These are phyloP conservation scores for Geosmithia putterillii DNA, from an alignment of 2,329 filamentous ascomycete species.

Conservation along the genomic window DNA sequence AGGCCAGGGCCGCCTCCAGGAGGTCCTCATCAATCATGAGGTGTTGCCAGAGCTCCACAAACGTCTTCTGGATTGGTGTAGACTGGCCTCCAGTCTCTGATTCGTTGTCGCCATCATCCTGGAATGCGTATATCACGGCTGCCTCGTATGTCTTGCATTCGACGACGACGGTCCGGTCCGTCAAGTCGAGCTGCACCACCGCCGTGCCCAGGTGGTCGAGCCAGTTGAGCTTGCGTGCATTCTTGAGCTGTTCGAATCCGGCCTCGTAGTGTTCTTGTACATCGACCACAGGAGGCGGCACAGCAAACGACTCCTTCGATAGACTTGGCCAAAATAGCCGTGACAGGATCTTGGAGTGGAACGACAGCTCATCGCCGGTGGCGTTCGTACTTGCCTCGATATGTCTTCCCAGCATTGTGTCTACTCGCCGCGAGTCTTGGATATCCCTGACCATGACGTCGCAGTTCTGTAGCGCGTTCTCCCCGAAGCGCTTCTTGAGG, in stretches of 20 bases:
- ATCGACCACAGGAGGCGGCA: slow-evolving; percentile 45
- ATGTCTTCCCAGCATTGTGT: slow-evolving; percentile 48
- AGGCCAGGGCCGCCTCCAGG: slow-evolving; percentile 52
- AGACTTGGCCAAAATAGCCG: slow-evolving; percentile 88
- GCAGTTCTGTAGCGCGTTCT: slow-evolving; percentile 75
- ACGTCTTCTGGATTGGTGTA: slow-evolving; percentile 24
- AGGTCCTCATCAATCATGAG: slow-evolving; percentile 67
- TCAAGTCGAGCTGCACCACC: slow-evolving; percentile 67
- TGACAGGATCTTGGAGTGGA: slow-evolving; percentile 78
- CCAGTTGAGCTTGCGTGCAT: slow-evolving; percentile 80
- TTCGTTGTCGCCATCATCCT: slow-evolving; percentile 14
- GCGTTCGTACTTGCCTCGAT: slow-evolving; percentile 7
- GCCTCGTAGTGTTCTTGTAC: slow-evolving; percentile 60
- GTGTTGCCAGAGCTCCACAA: slow-evolving; percentile 40
- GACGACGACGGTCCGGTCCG: slow-evolving; percentile 63
- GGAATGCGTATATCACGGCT: slow-evolving; percentile 74
- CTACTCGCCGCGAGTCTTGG: slow-evolving; percentile 65
- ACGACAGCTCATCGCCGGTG: slow-evolving; percentile 18
- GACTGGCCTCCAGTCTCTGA: no score
- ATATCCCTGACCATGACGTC: slow-evolving; percentile 97
- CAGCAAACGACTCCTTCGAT: slow-evolving; percentile 53
- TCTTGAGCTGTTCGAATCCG: slow-evolving; percentile 70
- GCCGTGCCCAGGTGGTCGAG: slow-evolving; percentile 71
- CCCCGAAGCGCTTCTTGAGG: slow-evolving; percentile 79
- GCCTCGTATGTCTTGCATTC: slow-evolving; percentile 78